A percentile compares a stretch with the other conserved stretches of the same genome.
Evolutionary conservation across 1,139 yeast species (phyloP).

Genomic region (Candida tropicalis): DNA sequence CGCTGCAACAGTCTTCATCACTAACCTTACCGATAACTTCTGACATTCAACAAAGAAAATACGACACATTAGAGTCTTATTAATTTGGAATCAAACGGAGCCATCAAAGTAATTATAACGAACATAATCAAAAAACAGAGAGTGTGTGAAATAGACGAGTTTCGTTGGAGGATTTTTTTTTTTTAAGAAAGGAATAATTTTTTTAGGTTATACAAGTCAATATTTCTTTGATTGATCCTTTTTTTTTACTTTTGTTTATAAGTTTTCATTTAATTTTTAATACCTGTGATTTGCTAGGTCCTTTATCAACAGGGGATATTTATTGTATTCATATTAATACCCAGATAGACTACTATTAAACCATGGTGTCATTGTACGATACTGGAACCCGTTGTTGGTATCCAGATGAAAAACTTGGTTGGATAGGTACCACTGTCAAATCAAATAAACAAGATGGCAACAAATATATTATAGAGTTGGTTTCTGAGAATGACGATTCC

Average conservation of each 20-base stretch:
- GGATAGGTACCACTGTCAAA: slow-evolving; percentile 86
- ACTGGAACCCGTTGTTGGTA: slow-evolving; percentile 86
- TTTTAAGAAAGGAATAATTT: not conserved
- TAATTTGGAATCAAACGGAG: not conserved
- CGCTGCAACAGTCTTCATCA: not conserved
- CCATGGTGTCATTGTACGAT: slow-evolving; percentile 26
- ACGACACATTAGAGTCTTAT: not conserved
- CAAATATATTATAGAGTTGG: slow-evolving; percentile 60
- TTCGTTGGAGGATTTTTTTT: not conserved
- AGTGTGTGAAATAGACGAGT: slow-evolving; percentile 3
- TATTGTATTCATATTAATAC: slow-evolving; percentile 1
- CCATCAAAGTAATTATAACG: not conserved
- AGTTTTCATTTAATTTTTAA: not conserved
- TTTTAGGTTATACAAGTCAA: not conserved
- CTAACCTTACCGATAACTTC: not conserved
- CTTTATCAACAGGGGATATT: not conserved
- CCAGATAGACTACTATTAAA: slow-evolving; percentile 2
- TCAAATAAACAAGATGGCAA: slow-evolving; percentile 51
- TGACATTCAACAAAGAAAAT: not conserved
- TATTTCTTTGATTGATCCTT: not conserved
- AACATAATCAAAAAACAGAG: not conserved
- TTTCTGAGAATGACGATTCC: slow-evolving; percentile 61
- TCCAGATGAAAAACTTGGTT: slow-evolving; percentile 84
- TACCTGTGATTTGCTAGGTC: not conserved
- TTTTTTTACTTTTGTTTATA: not conserved